Percentiles rank a stretch among this genome's conserved stretches.
Evolutionary conservation across 2,329 filamentous ascomycete genomes (phyloP).

Genomic region (Hypoxylon sp.): DNA sequence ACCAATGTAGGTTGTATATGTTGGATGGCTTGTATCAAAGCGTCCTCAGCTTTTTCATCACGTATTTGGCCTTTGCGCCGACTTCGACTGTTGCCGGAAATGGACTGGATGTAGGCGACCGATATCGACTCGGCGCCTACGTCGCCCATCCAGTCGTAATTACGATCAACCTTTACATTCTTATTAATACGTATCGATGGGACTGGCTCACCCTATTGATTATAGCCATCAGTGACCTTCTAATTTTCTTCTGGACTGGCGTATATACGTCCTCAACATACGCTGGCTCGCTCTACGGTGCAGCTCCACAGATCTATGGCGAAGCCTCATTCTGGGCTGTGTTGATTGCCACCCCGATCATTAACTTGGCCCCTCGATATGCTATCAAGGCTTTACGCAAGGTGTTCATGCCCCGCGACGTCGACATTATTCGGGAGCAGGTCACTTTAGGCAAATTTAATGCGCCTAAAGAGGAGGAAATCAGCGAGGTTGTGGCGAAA

Average conservation of each 20-base stretch:
- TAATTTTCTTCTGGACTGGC: constrained; percentile 97
- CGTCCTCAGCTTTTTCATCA: constrained; percentile 91
- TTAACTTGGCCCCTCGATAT: constrained; percentile 90
- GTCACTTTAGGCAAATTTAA: constrained; percentile 85
- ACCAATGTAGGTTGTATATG: constrained; percentile 83
- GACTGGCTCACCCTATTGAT: constrained; percentile 95
- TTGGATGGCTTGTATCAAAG: constrained; percentile 94
- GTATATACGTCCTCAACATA: constrained; percentile 74
- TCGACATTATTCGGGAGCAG: constrained; percentile 96
- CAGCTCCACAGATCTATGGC: constrained; percentile 82
- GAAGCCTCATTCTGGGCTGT: constrained; percentile 89
- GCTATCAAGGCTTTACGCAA: constrained; percentile 90
- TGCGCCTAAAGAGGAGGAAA: constrained; percentile 64
- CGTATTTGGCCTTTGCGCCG: constrained; percentile 80
- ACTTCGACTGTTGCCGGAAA: constrained; percentile 77
- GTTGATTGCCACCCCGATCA: constrained; percentile 80
- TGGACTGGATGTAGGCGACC: constrained; percentile 82
- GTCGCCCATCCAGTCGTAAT: constrained; percentile 86
- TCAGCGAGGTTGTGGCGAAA: constrained; percentile 55
- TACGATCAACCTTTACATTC: constrained; percentile 92
- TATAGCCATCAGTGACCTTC: constrained; percentile 82
- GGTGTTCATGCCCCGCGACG: constrained; percentile 90
- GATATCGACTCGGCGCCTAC: constrained; percentile 86
- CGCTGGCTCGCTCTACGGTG: constrained; percentile 75
- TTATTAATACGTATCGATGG: constrained; percentile 98